A percentile compares a stretch with the other conserved stretches of the same genome.
Evolutionary conservation across 2,329 filamentous ascomycete species (phyloP).

Genomic region (Bipolaris bicolor): DNA sequence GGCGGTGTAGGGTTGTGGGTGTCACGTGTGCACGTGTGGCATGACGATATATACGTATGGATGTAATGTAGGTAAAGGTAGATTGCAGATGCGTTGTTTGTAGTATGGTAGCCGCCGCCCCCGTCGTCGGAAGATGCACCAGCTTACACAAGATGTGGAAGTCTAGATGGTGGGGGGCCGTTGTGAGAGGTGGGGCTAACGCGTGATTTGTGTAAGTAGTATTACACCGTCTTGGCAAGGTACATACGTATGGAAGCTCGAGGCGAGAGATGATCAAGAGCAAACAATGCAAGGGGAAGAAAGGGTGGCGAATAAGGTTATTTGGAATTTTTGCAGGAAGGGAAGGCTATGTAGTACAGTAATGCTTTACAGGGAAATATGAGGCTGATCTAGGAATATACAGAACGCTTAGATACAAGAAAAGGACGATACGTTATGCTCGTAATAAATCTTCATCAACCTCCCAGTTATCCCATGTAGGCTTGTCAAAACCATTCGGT

Average conservation of each 20-base stretch:
- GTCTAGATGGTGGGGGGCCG: slow-evolving; percentile 5
- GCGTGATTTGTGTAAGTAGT: not conserved
- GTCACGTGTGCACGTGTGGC: no score
- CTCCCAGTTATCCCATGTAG: slow-evolving; percentile 57
- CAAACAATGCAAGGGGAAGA: no score
- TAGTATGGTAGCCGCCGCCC: not conserved
- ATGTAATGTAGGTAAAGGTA: not conserved
- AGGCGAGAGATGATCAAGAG: no score
- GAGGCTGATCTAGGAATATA: not conserved
- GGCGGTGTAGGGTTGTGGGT: no score
- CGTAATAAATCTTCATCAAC: slow-evolving; percentile 49
- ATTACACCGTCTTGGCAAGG: not conserved
- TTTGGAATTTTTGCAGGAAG: not conserved
- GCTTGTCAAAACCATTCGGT: slow-evolving; percentile 59
- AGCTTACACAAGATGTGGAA: not conserved
- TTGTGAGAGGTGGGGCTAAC: slow-evolving; percentile 3
- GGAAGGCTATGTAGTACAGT: not conserved
- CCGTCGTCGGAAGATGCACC: slow-evolving; percentile 18
- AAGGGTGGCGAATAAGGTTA: no score
- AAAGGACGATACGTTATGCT: slow-evolving; percentile 16
- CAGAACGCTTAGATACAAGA: not conserved
- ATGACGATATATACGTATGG: no score
- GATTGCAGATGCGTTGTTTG: not conserved
- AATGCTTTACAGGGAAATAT: slow-evolving; percentile 1
- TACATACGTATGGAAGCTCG: not conserved